These are phyloP conservation scores for Cucumis melo DNA, from an alignment of 306 rosid genomes.

Conservation along the genomic window DNA sequence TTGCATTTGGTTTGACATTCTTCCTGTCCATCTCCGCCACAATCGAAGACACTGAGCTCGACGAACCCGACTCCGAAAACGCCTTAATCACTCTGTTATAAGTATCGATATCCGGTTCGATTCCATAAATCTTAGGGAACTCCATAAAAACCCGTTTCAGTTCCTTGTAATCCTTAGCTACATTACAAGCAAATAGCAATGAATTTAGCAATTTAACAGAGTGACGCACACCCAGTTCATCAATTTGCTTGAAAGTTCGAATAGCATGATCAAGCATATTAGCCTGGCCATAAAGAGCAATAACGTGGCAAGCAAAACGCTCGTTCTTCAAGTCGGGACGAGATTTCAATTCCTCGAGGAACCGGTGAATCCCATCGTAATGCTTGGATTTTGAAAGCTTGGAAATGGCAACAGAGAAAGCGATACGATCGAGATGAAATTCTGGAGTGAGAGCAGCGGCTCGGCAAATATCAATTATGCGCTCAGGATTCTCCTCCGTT, in stretches of 20 bases:
- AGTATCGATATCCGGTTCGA: constrained; percentile 45
- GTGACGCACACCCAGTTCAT: constrained; percentile 22
- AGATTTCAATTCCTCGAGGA: constrained; percentile 37
- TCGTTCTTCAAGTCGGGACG: constrained; percentile 55
- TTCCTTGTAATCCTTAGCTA: constrained; percentile 49
- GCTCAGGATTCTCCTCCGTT: constrained; percentile 50
- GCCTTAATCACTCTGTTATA: constrained; percentile 49
- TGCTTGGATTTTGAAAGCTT: constrained; percentile 43
- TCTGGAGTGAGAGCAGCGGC: constrained; percentile 62
- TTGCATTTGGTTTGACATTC: constrained; percentile 29
- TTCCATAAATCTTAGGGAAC: constrained; percentile 41
- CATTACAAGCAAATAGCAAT: constrained; percentile 35
- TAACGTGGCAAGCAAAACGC: constrained; percentile 47
- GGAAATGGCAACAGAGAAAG: constrained; percentile 48
- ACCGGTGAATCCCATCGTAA: constrained; percentile 39
- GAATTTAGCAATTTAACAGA: constrained; percentile 55
- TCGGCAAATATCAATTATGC: constrained; percentile 56
- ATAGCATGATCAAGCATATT: constrained; percentile 51
- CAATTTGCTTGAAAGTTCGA: constrained; percentile 31
- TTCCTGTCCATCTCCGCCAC: constrained; percentile 67
- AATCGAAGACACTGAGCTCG: constrained; percentile 41
- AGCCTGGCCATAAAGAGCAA: constrained; percentile 70
- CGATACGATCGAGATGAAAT: constrained; percentile 50
- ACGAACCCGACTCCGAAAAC: constrained; percentile 48
- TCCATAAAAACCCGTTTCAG: constrained; percentile 41